A percentile compares a stretch with the other conserved stretches of the same genome.
Conservation (phyloP, 148 eudicot genomes). For the Rhododendron henanense region DNA sequence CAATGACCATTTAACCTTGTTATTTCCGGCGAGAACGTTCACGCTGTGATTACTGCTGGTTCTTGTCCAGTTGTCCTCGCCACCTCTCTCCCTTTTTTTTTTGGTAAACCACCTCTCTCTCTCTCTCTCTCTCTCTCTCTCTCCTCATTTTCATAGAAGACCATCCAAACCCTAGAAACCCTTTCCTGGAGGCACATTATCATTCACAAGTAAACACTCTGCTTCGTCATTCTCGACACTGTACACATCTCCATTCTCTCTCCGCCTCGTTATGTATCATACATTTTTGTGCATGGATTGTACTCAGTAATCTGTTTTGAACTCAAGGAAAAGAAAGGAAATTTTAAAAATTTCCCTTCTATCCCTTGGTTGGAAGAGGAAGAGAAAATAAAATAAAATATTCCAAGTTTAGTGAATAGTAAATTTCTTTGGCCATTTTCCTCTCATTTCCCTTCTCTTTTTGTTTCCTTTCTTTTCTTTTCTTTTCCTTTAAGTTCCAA, state of each 20-base stretch:
- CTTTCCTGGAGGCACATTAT: neutral
- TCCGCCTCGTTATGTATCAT: neutral
- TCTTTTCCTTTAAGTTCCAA: no score
- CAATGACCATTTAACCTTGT: no score
- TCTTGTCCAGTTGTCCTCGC: neutral
- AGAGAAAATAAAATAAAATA: no score
- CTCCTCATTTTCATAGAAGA: neutral
- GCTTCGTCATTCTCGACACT: neutral
- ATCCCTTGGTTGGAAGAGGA: no score
- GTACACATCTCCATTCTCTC: constrained; percentile 2
- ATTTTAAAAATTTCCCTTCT: no score
- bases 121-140: neutral
- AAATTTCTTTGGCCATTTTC: no score
- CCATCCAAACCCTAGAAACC: constrained; percentile 5
- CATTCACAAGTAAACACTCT: neutral
- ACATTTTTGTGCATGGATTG: no score
- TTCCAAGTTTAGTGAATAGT: no score
- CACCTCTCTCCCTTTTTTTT: no score
- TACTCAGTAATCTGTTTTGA: neutral
- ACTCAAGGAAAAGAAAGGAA: no score
- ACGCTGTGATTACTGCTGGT: neutral
- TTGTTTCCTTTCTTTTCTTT: no score
- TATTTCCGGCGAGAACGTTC: neutral
- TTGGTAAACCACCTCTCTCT: neutral
- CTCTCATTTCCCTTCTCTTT: no score